Evolutionary conservation across 139 green algal genomes (phyloP).

Genomic region (Auxenochlorella protothecoides): DNA sequence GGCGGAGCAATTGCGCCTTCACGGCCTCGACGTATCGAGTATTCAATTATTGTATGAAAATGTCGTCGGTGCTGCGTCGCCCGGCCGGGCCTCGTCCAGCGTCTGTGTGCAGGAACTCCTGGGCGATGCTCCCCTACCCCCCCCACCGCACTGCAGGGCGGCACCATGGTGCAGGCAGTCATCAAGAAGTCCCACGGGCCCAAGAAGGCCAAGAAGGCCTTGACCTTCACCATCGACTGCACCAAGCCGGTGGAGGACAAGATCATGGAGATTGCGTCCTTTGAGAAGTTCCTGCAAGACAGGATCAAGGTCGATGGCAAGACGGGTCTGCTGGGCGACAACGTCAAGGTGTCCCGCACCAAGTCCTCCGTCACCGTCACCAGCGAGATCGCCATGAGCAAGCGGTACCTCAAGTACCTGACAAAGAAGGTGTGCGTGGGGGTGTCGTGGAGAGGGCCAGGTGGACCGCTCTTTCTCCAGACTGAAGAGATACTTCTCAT

Average conservation of each 20-base stretch:
- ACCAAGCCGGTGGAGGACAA: slow-evolving; percentile 82
- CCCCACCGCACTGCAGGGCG: background rate
- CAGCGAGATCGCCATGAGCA: slow-evolving; percentile 68
- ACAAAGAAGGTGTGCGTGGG: slow-evolving; percentile 77
- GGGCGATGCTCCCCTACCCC: too few relatives aligned
- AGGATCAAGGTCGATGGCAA: slow-evolving; percentile 95
- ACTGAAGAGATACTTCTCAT: too few relatives aligned
- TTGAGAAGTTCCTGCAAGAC: slow-evolving; percentile 97
- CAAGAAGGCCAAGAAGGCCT: slow-evolving; percentile 65
- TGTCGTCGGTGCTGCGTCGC: too few relatives aligned
- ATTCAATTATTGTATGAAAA: too few relatives aligned
- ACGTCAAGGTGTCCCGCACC: slow-evolving; percentile 71
- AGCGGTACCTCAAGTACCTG: slow-evolving; percentile 96
- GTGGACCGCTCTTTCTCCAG: too few relatives aligned
- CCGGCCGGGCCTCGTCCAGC: too few relatives aligned
- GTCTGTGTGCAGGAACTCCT: too few relatives aligned
- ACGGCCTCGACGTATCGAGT: too few relatives aligned
- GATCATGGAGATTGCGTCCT: slow-evolving; percentile 89
- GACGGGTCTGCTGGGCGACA: slow-evolving; percentile 74
- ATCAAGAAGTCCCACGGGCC: slow-evolving; percentile 10
- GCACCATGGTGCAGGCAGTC: slow-evolving; percentile 27
- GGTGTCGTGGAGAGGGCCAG: too few relatives aligned
- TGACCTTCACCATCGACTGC: slow-evolving; percentile 84
- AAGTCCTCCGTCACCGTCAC: slow-evolving; percentile 90
- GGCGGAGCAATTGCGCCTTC: too few relatives aligned